Base-by-base conservation (phyloP, 495 filamentous ascomycete genomes). In the Aspergillus biplanus region DNA sequence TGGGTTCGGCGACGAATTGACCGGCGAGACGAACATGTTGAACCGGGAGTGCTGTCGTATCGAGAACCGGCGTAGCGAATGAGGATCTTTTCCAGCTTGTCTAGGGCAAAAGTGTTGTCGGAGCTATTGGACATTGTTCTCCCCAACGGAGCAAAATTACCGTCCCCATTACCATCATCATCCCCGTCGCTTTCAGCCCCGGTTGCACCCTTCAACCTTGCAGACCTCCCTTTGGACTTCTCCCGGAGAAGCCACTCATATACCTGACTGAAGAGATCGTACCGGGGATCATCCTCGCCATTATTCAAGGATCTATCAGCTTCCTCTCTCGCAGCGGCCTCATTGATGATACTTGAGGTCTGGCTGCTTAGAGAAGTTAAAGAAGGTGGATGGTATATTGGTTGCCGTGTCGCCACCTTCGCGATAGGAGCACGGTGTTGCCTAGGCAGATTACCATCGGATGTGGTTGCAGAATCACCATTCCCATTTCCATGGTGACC, bases 241-340 rank as follows among this genome's bases (percentile, higher is more conserved):
- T 96, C 92, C 47, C 85, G 82, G 57, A 91, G 83, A 46, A 97
- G 79, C 93, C 93, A 97, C 61, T 89, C 86, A 21, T 82, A 79
- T 27, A 97, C 86, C 70, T 94, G 90, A 47, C 84, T 80, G 44
- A 94, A 71, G 6, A 97, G 75, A 58, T 59, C 69, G 56, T 72
- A 55, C 48, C 77, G 77, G 12, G 68, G 56, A 52, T 79, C 77
- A 21, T 77, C 73, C 12, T 77, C 74, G 21, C 66, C 52, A 34
- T 56, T 52, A 56, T 69, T 76, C 52, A 64, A 33, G 13, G 52
- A 55, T 8, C 66, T 62, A 15, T 76, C 78, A 12, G 67, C 67
- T 0, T 75, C 74, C 31, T 75, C 72, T 9, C 62, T 61, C 3
- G 60, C 53, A 33, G 60, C 59, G 1, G 65, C 52, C 47, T 76